Evolutionary conservation across 2,329 filamentous ascomycete genomes (phyloP), one percentile per base, ranked within the genome.

Genomic region (Chrysoporthe puriensis): DNA sequence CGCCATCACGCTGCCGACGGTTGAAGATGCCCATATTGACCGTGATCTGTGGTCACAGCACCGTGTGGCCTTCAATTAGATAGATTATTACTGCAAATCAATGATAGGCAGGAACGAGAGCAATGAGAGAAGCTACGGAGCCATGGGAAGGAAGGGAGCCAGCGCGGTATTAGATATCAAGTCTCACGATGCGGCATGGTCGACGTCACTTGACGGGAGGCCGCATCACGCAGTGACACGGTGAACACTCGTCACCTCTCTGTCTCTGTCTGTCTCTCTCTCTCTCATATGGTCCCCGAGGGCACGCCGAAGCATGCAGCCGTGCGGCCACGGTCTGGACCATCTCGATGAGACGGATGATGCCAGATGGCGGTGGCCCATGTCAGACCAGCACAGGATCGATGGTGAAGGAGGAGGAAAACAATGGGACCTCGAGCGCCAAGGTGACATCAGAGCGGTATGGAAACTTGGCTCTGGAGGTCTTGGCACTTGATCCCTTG

Each of bases 21-120:
- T 56, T 73, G 69, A 75, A 74, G 69, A 74, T 26, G 21, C 73
- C 73, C 74, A 75, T 75, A n/a, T 56, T 69, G 59, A 44, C 32
- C n/a, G 18, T 42, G 18, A 18, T 40, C 13, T 43, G 7, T 9
- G 42, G 9, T 40, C 2, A 58, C 13, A 58, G 54, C 54, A 50
- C 6, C 14, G n/a, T 40, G 36, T 6, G 5, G 9, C 48, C 48
- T 52, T 32, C n/a, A 26, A 14, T 9, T 2, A 26, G 48, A 26
- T 21, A 52, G 21, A 52, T 13, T 3, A 26, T 48, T 48, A 21
- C 48, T 50, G n/a, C 48, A n/a, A 21, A 26, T 11, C 21, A 21
- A n/a, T 9, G 21, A 9, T 11, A 50, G 48, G 26, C 26, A 13
- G 5, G 16, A 3, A 50, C 8, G 9, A 18, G n/a, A 18, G 11